Conservation (phyloP, 176 grass and related monocot genomes). For the Luzula sylvatica region DNA sequence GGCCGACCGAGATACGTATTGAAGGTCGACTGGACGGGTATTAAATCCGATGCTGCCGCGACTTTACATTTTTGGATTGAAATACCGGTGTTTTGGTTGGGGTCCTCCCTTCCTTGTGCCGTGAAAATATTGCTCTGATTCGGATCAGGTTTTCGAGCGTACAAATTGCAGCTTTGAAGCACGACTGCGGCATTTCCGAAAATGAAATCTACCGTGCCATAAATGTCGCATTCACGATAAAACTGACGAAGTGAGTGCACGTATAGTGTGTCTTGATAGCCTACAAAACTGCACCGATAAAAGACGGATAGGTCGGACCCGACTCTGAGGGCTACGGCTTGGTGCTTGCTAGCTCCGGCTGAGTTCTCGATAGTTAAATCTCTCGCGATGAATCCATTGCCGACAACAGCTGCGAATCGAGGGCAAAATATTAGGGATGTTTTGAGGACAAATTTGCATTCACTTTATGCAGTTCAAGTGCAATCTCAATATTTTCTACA, state of each 20-base stretch:
- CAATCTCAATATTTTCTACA: not conserved
- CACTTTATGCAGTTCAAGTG: not conserved
- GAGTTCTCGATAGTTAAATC: slow-evolving; percentile 76
- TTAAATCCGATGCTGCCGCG: slow-evolving; percentile 41
- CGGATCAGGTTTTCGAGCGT: slow-evolving; percentile 38
- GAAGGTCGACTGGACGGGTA: slow-evolving; percentile 22
- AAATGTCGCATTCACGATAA: slow-evolving; percentile 72
- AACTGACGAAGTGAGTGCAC: slow-evolving; percentile 74
- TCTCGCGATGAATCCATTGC: slow-evolving; percentile 48
- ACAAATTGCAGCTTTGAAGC: slow-evolving; percentile 63
- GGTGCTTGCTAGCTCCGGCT: slow-evolving; percentile 52
- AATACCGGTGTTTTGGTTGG: slow-evolving; percentile 86
- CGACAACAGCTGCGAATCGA: slow-evolving; percentile 42
- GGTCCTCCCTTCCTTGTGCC: slow-evolving; percentile 64
- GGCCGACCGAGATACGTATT: slow-evolving; percentile 50
- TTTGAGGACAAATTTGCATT: not conserved
- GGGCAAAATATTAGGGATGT: not conserved
- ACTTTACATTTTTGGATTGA: slow-evolving; percentile 69
- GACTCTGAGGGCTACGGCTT: slow-evolving; percentile 61
- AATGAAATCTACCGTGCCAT: slow-evolving; percentile 72
- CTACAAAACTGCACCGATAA: slow-evolving; percentile 68
- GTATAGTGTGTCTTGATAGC: slow-evolving; percentile 90
- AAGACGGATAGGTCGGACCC: slow-evolving; percentile 51
- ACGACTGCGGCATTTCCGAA: slow-evolving; percentile 75
- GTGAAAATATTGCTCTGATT: slow-evolving; percentile 66